These are phyloP conservation scores for Diaporthe vexans DNA, from an alignment of 2,329 filamentous ascomycete species.

Conservation along the genomic window DNA sequence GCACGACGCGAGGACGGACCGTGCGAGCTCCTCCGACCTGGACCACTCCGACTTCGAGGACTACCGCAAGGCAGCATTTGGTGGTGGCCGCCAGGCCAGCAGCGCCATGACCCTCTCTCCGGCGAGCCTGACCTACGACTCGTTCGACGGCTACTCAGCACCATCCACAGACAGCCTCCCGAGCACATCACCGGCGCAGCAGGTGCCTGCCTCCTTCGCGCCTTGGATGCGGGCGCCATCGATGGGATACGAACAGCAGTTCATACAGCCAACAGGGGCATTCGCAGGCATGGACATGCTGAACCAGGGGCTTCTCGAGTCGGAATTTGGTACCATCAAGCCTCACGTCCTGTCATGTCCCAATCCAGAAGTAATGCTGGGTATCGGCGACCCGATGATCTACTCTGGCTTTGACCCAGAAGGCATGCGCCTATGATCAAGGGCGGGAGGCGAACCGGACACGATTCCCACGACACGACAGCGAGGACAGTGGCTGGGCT, in stretches of 20 bases:
- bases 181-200: conserved; percentile 50
- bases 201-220: conserved; percentile 41
- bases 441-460: background rate
- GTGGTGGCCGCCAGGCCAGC: conserved; percentile 53
- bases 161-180: conserved; percentile 48
- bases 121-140: conserved; percentile 64
- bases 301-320: conserved; percentile 64
- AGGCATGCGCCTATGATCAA: conserved; percentile 54
- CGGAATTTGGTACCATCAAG: conserved; percentile 68
- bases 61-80: conserved; percentile 65
- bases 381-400: conserved; percentile 71
- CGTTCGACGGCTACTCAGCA: conserved; percentile 54
- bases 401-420: conserved; percentile 66
- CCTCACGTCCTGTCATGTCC: conserved; percentile 66
- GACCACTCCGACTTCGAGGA: conserved; percentile 71
- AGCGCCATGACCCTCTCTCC: conserved; percentile 65
- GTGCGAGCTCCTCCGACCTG: conserved; percentile 67
- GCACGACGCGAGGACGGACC: conserved; percentile 59
- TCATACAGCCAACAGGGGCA: conserved; percentile 57
- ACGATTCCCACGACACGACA: conserved; percentile 1
- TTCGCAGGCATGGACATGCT: conserved; percentile 62
- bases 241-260: conserved; percentile 55
- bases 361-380: conserved; percentile 69
- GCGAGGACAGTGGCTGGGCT: background rate
- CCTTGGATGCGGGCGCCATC: conserved; percentile 43